Evolutionary conservation across 371 early-diverging fungal species (phyloP).

Genomic region (Mucor irregularis): DNA sequence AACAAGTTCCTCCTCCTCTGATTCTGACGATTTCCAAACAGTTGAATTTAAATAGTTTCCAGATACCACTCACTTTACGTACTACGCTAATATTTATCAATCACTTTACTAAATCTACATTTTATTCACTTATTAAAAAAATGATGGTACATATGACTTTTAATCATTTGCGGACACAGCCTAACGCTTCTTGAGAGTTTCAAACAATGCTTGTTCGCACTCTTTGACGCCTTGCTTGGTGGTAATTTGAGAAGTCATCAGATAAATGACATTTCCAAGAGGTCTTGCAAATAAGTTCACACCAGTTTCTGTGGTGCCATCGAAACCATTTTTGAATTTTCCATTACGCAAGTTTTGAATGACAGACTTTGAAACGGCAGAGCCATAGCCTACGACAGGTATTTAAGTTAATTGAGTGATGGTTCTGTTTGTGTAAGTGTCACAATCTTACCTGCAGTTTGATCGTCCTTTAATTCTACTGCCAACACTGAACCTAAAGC

Average conservation of each 20-base stretch:
- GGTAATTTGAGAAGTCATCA: slow-evolving; percentile 71
- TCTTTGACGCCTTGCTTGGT: slow-evolving; percentile 49
- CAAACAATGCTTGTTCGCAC: slow-evolving; percentile 54
- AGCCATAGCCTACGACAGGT: slow-evolving; percentile 55
- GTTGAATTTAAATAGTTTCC: not conserved
- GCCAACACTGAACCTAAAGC: slow-evolving; percentile 74
- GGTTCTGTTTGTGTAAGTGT: too few relatives aligned
- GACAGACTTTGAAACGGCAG: slow-evolving; percentile 48
- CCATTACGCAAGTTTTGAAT: slow-evolving; percentile 48
- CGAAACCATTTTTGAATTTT: slow-evolving; percentile 31
- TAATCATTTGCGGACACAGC: too few relatives aligned
- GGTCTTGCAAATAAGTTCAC: slow-evolving; percentile 67
- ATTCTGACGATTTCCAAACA: not conserved
- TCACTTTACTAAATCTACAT: too few relatives aligned
- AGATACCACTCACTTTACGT: too few relatives aligned
- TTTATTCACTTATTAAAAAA: too few relatives aligned
- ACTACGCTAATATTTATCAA: too few relatives aligned
- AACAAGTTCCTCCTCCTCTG: too few relatives aligned
- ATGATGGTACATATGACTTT: too few relatives aligned
- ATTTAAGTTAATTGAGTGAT: not conserved
- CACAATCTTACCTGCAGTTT: slow-evolving; percentile 31
- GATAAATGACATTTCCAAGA: slow-evolving; percentile 77
- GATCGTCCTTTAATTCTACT: slow-evolving; percentile 62
- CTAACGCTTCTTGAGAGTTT: slow-evolving; percentile 16
- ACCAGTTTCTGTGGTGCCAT: slow-evolving; percentile 31